These are phyloP conservation scores for Neofusicoccum laricinum DNA, from an alignment of 2,329 filamentous ascomycete genomes.

Conservation along the genomic window DNA sequence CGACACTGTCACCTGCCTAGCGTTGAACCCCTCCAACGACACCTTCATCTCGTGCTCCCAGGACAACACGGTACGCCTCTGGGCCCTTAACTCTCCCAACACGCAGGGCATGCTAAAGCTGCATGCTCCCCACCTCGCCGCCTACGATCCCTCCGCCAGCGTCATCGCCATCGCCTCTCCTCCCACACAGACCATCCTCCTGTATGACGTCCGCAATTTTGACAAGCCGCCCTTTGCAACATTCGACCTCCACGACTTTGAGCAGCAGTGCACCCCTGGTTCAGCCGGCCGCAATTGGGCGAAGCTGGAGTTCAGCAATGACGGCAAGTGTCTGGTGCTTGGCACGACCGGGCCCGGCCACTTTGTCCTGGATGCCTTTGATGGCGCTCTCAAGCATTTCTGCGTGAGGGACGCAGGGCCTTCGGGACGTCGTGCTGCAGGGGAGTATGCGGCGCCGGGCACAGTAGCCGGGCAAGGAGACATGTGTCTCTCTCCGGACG, in stretches of 20 bases:
- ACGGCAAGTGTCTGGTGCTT: slow-evolving; percentile 81
- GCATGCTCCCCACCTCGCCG: slow-evolving; percentile 74
- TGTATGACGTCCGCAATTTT: slow-evolving; percentile 93
- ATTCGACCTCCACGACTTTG: slow-evolving; percentile 74
- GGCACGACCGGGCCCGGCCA: slow-evolving; percentile 83
- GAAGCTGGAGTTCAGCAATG: slow-evolving; percentile 91
- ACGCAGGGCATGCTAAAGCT: slow-evolving; percentile 78
- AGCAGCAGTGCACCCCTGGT: slow-evolving; percentile 48
- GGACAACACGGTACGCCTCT: slow-evolving; percentile 88
- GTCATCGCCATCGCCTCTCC: slow-evolving; percentile 90
- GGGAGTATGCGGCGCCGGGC: slow-evolving; percentile 33
- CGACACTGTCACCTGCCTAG: slow-evolving; percentile 75
- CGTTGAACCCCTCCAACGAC: slow-evolving; percentile 82
- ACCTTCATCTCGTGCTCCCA: slow-evolving; percentile 88
- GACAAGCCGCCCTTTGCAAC: slow-evolving; percentile 85
- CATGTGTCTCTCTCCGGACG: slow-evolving; percentile 85
- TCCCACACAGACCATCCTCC: slow-evolving; percentile 71
- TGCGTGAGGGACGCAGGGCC: slow-evolving; percentile 49
- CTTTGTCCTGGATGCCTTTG: slow-evolving; percentile 90
- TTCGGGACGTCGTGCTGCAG: slow-evolving; percentile 43
- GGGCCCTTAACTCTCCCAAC: slow-evolving; percentile 80
- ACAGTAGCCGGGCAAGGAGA: slow-evolving; percentile 66
- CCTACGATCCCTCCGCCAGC: slow-evolving; percentile 88
- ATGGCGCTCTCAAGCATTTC: slow-evolving; percentile 74
- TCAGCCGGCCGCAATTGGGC: slow-evolving; percentile 62